Base-by-base conservation (phyloP, 805 yeast genomes). In the Saccharomycopsis malanga region DNA sequence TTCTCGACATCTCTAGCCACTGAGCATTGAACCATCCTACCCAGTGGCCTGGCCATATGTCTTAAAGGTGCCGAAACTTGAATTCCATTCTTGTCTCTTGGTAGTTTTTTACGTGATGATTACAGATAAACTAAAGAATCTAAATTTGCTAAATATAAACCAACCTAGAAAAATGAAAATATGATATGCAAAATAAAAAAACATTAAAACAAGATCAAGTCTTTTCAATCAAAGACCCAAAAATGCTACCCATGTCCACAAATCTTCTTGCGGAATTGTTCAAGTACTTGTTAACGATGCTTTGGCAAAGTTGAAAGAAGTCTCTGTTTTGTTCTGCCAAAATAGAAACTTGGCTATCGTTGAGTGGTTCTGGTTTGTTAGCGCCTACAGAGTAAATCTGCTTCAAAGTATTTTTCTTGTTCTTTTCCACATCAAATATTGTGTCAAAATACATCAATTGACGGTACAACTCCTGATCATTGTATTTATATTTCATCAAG, bases 201-300 rank as follows among this genome's bases (percentile, higher is more conserved):
- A 27, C 30, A 7, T 27, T 9, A 12, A 27, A 27, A 9, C 10
- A 27, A 3, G 18, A 37, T 4, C 42, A 39, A n/a, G n/a, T n/a
- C 15, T 30, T 34, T 18, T 42, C 38, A 17, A 43, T 45, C 77
- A 77, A 75, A 54, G 75, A 77, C 43, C 73, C 82, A 63, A 89
- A 89, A n/a, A 89, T 80, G 20, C 76, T 67, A 6, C 80, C 79
- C 85, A 91, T 80, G 60, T 87, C 85, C 43, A 89, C 97, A 63
- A 79, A 88, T 42, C 96, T 73, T 55, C 96, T 80, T 4, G 95
- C 97, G 65, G 91, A 84, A 53, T 84, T 84, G 44, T 71, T 70
- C 55, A 91, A 65, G 57, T 89, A 91, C 62, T 79, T 80, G 54
- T 78, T 75, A 0, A 84, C 84, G 1, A 87, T 81, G 9, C 69